Conservation (phyloP, 1,284 basidiomycete species). For the Schizophyllum commune region DNA sequence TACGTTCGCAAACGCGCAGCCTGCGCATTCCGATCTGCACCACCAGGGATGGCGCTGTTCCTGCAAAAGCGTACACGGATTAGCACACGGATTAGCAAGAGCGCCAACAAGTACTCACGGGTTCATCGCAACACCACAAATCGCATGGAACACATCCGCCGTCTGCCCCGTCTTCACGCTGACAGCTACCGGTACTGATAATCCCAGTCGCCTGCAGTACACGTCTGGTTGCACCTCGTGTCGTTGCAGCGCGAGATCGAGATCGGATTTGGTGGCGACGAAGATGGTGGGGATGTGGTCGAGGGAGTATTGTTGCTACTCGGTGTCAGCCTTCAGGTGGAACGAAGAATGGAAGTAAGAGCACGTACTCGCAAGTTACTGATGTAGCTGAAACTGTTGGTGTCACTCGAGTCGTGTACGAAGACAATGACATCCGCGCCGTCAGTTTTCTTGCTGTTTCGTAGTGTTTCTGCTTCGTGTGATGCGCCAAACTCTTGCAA, state of each 20-base stretch:
- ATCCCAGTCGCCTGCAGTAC: slow-evolving; percentile 79
- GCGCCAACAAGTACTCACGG: slow-evolving; percentile 47
- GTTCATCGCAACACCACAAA: slow-evolving; percentile 79
- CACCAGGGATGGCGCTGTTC: slow-evolving; percentile 67
- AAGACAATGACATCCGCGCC: slow-evolving; percentile 92
- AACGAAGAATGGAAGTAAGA: not conserved
- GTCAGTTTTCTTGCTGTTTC: slow-evolving; percentile 87
- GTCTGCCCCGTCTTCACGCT: slow-evolving; percentile 80
- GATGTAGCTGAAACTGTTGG: slow-evolving; percentile 98
- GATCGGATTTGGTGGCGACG: slow-evolving; percentile 97
- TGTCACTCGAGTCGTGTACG: slow-evolving; percentile 96
- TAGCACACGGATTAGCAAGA: slow-evolving; percentile 1
- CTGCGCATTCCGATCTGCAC: slow-evolving; percentile 64
- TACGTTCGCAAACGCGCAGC: slow-evolving; percentile 62
- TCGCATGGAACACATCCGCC: slow-evolving; percentile 85
- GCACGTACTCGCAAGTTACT: slow-evolving; percentile 82
- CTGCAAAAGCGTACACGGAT: slow-evolving; percentile 26
- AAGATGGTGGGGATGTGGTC: slow-evolving; percentile 93
- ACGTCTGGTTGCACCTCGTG: slow-evolving; percentile 99
- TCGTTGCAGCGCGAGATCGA: slow-evolving; percentile 90
- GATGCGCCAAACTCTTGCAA: slow-evolving; percentile 96
- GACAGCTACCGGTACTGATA: slow-evolving; percentile 87
- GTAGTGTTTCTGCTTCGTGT: slow-evolving; percentile 87
- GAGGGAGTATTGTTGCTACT: slow-evolving; percentile 92
- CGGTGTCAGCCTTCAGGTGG: not conserved